Conservation (phyloP, 2,329 filamentous ascomycete genomes). For the Lasiodiplodia citricola region DNA sequence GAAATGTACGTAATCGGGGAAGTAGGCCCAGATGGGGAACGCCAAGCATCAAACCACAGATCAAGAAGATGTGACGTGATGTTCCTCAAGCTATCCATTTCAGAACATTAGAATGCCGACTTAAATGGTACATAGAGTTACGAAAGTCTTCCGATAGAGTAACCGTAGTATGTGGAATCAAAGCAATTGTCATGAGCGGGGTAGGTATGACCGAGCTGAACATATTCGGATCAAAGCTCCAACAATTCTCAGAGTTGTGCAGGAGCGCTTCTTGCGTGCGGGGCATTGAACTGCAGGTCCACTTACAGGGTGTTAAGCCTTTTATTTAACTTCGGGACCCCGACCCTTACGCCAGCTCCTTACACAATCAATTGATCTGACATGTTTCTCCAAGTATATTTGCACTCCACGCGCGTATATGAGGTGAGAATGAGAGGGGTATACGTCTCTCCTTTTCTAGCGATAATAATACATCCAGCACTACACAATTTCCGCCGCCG, state of each 20-base stretch:
- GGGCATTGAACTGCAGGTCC: not conserved
- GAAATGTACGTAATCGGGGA: not conserved
- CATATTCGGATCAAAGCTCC: not conserved
- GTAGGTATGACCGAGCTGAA: not conserved
- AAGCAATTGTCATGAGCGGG: not conserved
- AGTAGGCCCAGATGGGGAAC: not conserved
- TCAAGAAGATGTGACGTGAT: not conserved
- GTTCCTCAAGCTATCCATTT: not conserved
- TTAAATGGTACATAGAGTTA: not conserved
- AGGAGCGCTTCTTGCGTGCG: not conserved
- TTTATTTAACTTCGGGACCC: not conserved
- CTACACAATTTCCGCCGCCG: not conserved
- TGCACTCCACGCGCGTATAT: not conserved
- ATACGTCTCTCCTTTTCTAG: not conserved
- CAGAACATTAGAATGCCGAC: not conserved
- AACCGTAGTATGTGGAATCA: not conserved
- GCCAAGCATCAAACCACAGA: not conserved
- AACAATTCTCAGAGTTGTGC: not conserved
- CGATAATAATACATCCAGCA: constrained; percentile 6
- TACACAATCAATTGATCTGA: not conserved
- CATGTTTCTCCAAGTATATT: not conserved
- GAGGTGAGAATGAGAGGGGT: constrained; percentile 3
- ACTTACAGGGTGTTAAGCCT: not conserved
- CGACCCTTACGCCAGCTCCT: not conserved
- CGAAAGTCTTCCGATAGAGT: not conserved